Percentiles rank a stretch among this genome's conserved stretches.
Conservation (phyloP, 768 basidiomycete genomes). For the Fibroporia radiculosa region DNA sequence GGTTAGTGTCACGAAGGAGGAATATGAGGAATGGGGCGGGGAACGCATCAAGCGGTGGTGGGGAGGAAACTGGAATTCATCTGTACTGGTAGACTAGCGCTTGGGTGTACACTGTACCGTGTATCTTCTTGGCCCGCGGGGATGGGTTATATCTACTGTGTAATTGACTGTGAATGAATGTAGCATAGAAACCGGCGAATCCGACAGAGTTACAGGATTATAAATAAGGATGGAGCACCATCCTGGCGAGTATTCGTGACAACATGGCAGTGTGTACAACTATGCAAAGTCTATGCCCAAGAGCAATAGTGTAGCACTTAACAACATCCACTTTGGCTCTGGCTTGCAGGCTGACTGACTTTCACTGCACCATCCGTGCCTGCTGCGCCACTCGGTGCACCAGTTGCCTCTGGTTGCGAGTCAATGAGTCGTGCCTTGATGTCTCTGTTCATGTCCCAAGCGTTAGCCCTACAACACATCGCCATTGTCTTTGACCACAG, state of each 20-base stretch:
- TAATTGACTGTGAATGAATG: neutral
- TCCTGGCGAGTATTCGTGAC: constrained; percentile 3
- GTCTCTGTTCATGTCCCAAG: constrained; percentile 66
- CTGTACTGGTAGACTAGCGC: constrained; percentile 14
- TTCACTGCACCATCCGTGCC: constrained; percentile 52
- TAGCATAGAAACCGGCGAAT: neutral
- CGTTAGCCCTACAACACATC: neutral
- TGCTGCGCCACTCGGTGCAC: constrained; percentile 27
- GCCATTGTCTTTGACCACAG: constrained; percentile 20
- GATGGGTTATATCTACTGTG: neutral
- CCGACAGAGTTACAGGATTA: constrained; percentile 3
- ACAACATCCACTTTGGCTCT: constrained; percentile 45
- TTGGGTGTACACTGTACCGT: no score
- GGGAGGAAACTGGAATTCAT: constrained; percentile 82
- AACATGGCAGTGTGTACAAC: constrained; percentile 6
- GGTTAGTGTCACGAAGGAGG: constrained; percentile 60
- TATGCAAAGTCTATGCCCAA: constrained; percentile 1
- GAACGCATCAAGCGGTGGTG: constrained; percentile 87
- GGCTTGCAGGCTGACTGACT: constrained; percentile 50
- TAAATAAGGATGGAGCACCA: neutral
- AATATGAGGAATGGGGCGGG: constrained; percentile 87
- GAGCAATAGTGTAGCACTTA: constrained; percentile 12
- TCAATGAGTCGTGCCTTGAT: constrained; percentile 98
- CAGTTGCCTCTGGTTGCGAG: constrained; percentile 65
- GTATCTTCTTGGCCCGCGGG: neutral